Percentiles rank a stretch among this genome's conserved stretches.
phyloP scores from a whole-genome alignment of 768 basidiomycete species.

The Mycena vulgaris region DNA sequence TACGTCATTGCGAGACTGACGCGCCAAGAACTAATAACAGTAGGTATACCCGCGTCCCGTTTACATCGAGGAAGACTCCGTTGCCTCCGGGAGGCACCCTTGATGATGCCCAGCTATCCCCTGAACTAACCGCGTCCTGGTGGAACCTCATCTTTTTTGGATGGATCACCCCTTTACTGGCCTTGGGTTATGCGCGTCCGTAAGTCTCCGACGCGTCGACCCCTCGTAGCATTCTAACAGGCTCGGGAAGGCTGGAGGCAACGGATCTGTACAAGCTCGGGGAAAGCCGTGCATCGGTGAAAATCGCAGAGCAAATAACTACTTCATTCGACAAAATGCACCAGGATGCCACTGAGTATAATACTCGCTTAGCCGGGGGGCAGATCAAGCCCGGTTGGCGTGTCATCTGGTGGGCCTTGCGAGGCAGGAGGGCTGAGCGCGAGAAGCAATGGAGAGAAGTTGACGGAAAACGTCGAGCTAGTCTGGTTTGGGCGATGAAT shows the following conservation, averaged over 20 bases:
- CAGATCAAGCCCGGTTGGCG: constrained; percentile 70
- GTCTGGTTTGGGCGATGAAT: constrained; percentile 79
- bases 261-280: constrained; percentile 87
- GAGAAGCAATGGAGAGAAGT: constrained; percentile 77
- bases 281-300: constrained; percentile 69
- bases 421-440: constrained; percentile 65
- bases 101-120: constrained; percentile 73
- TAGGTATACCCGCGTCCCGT: constrained; percentile 55
- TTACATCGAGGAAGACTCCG: constrained; percentile 56
- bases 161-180: constrained; percentile 83
- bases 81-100: constrained; percentile 67
- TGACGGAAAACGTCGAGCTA: constrained; percentile 74
- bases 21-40: not conserved
- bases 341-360: constrained; percentile 76
- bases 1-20: not conserved
- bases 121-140: constrained; percentile 76
- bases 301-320: constrained; percentile 75
- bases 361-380: constrained; percentile 75
- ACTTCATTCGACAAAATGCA: constrained; percentile 74
- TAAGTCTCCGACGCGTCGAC: no score
- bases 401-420: constrained; percentile 72
- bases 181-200: constrained; percentile 84
- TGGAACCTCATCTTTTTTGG: constrained; percentile 74
- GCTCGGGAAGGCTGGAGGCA: no score
- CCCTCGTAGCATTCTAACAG: no score